Conservation (phyloP, 2,329 filamentous ascomycete genomes). For the Epichloe gansuensis region DNA sequence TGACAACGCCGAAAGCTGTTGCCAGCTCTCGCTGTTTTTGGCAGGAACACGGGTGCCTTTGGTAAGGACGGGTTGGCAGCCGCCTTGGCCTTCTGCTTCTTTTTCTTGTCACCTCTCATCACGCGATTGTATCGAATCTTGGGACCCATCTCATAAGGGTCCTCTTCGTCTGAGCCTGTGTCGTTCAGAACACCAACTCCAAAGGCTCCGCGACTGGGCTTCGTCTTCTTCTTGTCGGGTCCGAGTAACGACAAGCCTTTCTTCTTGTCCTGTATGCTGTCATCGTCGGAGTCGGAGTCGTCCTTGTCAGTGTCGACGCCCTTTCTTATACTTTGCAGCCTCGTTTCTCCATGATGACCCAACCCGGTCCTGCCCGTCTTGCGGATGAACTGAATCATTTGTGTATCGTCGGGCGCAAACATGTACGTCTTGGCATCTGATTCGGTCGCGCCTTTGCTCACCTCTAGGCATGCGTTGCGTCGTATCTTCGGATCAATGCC, state of each 20-base stretch:
- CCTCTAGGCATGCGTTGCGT: constrained; percentile 54
- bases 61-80: constrained; percentile 51
- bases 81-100: constrained; percentile 42
- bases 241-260: constrained; percentile 10
- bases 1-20: constrained; percentile 49
- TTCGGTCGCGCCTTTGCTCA: constrained; percentile 25
- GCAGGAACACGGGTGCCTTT: constrained; percentile 61
- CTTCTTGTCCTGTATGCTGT: not conserved
- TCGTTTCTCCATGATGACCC: constrained; percentile 49
- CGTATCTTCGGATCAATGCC: constrained; percentile 81
- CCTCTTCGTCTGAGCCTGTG: constrained; percentile 87
- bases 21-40: constrained; percentile 34
- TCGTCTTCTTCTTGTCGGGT: constrained; percentile 36
- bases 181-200: constrained; percentile 86
- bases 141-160: constrained; percentile 84
- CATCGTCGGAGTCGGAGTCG: constrained; percentile 27
- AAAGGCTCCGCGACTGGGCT: constrained; percentile 50
- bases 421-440: constrained; percentile 44
- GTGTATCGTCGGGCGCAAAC: constrained; percentile 74
- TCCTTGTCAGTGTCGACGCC: constrained; percentile 29
- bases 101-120: constrained; percentile 72
- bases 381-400: constrained; percentile 50
- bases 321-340: constrained; percentile 28
- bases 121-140: constrained; percentile 76
- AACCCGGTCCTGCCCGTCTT: constrained; percentile 61